A percentile compares a stretch with the other conserved stretches of the same genome.
Evolutionary conservation across 805 yeast species (phyloP).

Genomic region (Candida fluviatilis): DNA sequence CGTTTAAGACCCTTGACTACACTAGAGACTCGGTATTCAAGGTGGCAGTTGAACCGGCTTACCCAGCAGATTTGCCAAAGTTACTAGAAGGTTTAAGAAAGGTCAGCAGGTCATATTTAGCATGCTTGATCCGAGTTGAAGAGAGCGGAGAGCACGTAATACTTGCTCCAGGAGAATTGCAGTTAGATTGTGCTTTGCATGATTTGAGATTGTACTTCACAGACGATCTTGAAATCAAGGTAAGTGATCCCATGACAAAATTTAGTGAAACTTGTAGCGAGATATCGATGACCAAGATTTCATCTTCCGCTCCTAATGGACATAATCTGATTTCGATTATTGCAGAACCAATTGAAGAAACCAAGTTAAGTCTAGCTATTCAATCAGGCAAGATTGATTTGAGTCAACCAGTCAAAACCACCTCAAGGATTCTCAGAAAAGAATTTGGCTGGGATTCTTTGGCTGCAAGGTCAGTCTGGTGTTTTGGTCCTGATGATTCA

Average conservation of each 20-base stretch:
- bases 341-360: slow-evolving; percentile 67
- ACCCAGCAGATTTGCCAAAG: slow-evolving; percentile 74
- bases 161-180: slow-evolving; percentile 82
- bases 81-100: slow-evolving; percentile 66
- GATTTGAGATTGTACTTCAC: slow-evolving; percentile 66
- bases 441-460: slow-evolving; percentile 78
- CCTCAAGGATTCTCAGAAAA: slow-evolving; percentile 53
- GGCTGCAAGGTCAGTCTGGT: slow-evolving; percentile 79
- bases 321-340: slow-evolving; percentile 59
- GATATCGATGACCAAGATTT: slow-evolving; percentile 62
- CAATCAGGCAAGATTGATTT: slow-evolving; percentile 43
- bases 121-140: slow-evolving; percentile 67
- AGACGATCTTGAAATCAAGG: slow-evolving; percentile 61
- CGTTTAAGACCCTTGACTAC: slow-evolving; percentile 39
- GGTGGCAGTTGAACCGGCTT: slow-evolving; percentile 76
- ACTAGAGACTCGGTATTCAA: slow-evolving; percentile 62
- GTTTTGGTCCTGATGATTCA: slow-evolving; percentile 49
- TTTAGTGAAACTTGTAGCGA: slow-evolving; percentile 75
- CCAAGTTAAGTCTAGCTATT: slow-evolving; percentile 50
- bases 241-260: slow-evolving; percentile 78
- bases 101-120: slow-evolving; percentile 59
- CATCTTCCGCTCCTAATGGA: slow-evolving; percentile 50
- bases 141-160: slow-evolving; percentile 86
- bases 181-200: slow-evolving; percentile 76
- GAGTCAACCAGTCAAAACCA: slow-evolving; percentile 31